Evolutionary conservation across 1,284 basidiomycete species (phyloP).

Genomic region (Peniophora sp.): DNA sequence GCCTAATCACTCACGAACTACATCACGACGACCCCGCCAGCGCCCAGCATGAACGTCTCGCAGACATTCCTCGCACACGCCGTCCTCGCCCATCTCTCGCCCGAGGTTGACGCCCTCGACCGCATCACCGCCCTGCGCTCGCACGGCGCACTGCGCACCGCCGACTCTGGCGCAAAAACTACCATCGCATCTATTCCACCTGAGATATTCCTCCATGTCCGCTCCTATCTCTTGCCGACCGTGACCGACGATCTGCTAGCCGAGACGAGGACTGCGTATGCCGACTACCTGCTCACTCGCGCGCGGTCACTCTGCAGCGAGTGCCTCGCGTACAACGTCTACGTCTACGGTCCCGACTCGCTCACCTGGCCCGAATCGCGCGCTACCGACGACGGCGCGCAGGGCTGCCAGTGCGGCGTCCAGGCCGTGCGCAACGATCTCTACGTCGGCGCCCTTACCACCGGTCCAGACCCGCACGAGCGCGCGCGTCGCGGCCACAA

Average conservation of each 20-base stretch:
- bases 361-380: constrained; percentile 29
- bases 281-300: constrained; percentile 25
- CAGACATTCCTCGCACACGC: constrained; percentile 36
- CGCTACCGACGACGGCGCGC: constrained; percentile 7
- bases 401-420: constrained; percentile 11
- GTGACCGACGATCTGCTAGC: constrained; percentile 26
- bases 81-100: constrained; percentile 37
- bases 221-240: constrained; percentile 27
- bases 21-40: background rate
- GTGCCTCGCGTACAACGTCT: constrained; percentile 36
- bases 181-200: constrained; percentile 29
- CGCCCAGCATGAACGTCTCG: constrained; percentile 18
- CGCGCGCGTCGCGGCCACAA: background rate
- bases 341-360: constrained; percentile 38
- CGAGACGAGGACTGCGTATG: constrained; percentile 32
- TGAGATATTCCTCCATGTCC: constrained; percentile 41
- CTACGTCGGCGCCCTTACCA: background rate
- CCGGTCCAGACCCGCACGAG: background rate
- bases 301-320: constrained; percentile 31
- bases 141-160: constrained; percentile 15
- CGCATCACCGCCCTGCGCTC: constrained; percentile 18
- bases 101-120: constrained; percentile 34
- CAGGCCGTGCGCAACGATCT: constrained; percentile 2
- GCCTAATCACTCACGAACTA: too few relatives aligned
- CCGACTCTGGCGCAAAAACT: constrained; percentile 5